phyloP scores from a whole-genome alignment of 768 basidiomycete genomes.

The Galerina marginata region DNA sequence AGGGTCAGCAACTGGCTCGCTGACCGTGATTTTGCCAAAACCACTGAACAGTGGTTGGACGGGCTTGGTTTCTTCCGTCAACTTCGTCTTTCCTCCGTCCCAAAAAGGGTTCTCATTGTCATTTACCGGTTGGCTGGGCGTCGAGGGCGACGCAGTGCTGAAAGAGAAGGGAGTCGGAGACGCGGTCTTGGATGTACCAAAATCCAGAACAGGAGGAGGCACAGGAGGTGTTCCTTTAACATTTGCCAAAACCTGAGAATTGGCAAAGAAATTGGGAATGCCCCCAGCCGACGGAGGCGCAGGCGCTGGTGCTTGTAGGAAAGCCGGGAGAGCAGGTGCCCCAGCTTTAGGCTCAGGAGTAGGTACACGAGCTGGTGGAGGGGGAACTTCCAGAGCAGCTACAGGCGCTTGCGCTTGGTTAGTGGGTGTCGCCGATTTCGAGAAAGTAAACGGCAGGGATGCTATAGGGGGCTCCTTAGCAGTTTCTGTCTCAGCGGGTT shows the following conservation, averaged over 20 bases:
- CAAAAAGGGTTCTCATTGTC: slow-evolving; percentile 50
- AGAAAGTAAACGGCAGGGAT: slow-evolving; percentile 68
- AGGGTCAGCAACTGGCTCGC: background rate
- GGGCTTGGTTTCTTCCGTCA: slow-evolving; percentile 9
- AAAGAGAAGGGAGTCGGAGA: slow-evolving; percentile 15
- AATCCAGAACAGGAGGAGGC: slow-evolving; percentile 25
- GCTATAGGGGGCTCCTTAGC: slow-evolving; percentile 72
- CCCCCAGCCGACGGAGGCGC: background rate
- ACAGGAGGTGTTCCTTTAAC: slow-evolving; percentile 22
- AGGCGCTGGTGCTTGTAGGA: background rate
- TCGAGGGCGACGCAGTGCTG: slow-evolving; percentile 9
- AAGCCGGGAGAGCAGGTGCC: background rate
- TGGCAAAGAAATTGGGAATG: slow-evolving; percentile 19
- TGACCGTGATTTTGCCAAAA: slow-evolving; percentile 10
- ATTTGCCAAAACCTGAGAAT: slow-evolving; percentile 13
- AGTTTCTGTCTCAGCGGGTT: slow-evolving; percentile 35
- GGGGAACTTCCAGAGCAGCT: background rate
- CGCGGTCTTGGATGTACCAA: slow-evolving; percentile 7
- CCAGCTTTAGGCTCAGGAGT: slow-evolving; percentile 11
- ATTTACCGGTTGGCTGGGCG: slow-evolving; percentile 35
- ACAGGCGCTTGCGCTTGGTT: slow-evolving; percentile 1
- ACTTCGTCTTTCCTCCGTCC: slow-evolving; percentile 41
- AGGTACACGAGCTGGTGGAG: slow-evolving; percentile 4
- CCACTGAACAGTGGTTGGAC: slow-evolving; percentile 14
- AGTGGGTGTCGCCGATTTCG: slow-evolving; percentile 33